Percentiles rank a stretch among this genome's conserved stretches.
These are phyloP conservation scores for Ashbya aceris DNA, from an alignment of 1,139 yeast species.

Conservation along the genomic window DNA sequence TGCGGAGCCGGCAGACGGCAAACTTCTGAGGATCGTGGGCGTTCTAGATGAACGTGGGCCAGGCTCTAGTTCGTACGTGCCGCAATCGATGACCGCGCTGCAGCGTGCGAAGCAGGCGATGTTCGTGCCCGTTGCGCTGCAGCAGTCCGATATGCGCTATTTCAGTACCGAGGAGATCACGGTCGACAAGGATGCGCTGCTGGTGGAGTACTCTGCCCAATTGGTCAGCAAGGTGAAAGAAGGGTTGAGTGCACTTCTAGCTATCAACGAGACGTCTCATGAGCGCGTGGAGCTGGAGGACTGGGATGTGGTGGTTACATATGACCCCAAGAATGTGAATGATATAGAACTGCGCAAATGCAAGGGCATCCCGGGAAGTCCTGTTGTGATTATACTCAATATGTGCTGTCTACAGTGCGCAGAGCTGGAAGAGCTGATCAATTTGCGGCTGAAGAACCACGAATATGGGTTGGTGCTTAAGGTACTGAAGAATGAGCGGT, in stretches of 20 bases:
- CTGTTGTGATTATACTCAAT: slow-evolving; percentile 5
- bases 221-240: slow-evolving; percentile 2
- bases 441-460: slow-evolving; percentile 6
- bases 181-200: slow-evolving; percentile 1
- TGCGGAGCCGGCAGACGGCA: slow-evolving; percentile 2
- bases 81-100: slow-evolving; percentile 11
- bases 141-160: slow-evolving; percentile 11
- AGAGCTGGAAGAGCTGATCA: slow-evolving; percentile 4
- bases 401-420: slow-evolving; percentile 7
- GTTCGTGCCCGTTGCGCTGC: slow-evolving; percentile 14
- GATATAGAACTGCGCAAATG: slow-evolving; percentile 5
- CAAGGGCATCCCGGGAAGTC: background rate
- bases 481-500: slow-evolving; percentile 8
- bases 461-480: slow-evolving; percentile 10
- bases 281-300: slow-evolving; percentile 1
- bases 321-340: slow-evolving; percentile 2
- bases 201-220: background rate
- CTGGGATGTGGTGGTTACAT: slow-evolving; percentile 7
- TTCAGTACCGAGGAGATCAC: slow-evolving; percentile 6
- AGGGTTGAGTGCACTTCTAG: slow-evolving; percentile 1
- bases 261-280: background rate
- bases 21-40: slow-evolving; percentile 2
- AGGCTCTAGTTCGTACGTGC: slow-evolving; percentile 19
- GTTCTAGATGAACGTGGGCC: slow-evolving; percentile 6
- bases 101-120: slow-evolving; percentile 5